Evolutionary conservation across 2,329 filamentous ascomycete genomes (phyloP), one percentile per base, ranked within the genome.

Genomic region (Plenodomus tracheiphilus): DNA sequence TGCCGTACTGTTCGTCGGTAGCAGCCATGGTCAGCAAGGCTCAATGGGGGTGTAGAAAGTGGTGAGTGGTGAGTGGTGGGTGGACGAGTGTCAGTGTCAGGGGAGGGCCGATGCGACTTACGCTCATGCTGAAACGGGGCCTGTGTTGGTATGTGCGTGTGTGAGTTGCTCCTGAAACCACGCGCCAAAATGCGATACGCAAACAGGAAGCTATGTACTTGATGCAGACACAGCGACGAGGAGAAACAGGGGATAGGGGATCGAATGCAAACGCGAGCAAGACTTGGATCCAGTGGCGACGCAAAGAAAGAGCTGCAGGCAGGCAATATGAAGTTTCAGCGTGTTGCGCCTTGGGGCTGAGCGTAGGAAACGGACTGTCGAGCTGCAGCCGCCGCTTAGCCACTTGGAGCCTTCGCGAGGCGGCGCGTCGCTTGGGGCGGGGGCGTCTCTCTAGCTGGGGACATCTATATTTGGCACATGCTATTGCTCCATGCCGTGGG

Each of bases 111-210:
- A 60, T 51, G 46, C 21, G 37, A 61, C 69, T 65, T 64, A 73
- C 70, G 58, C 69, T 73, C 70, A 73, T 73, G 59, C 58, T 72
- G 70, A 71, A 71, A 71, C 68, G 43, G 58, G 55, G 49, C 45
- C 43, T 46, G 67, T 68, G 58, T 68, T 17, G 67, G 64, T 61
- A 56, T 59, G 58, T 60, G 61, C 57, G 51, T 59, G 48, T 55
- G 60, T 56, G 58, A 56, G 44, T 48, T 66, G 7, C 28, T 68
- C 68, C 68, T 72, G 69, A 71, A 62, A 72, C 68, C 60, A 51
- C 49, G 47, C 58, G 42, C 46, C 38, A 46, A n/a, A 47, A 48
- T 37, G 61, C 53, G 44, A 40, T 40, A 34, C 50, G 43, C 43
- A 46, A 48, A 35, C 43, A 42, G 45, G 45, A 10, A 32, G 28